Evolutionary conservation across 1,139 yeast species (phyloP).

Genomic region (Diutina rugosa): DNA sequence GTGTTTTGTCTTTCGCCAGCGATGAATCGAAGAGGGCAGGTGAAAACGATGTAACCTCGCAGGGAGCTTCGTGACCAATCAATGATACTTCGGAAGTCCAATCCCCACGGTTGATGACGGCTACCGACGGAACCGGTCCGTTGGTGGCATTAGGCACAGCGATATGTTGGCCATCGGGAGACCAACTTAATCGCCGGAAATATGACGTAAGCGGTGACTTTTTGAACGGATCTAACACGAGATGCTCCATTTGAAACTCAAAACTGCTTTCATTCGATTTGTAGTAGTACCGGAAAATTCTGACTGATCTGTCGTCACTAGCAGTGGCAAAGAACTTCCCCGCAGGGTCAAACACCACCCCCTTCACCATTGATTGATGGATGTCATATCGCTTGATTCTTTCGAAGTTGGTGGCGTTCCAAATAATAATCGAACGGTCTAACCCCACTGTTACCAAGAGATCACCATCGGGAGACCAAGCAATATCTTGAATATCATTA

Average conservation of each 20-base stretch:
- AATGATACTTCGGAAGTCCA: slow-evolving; percentile 86
- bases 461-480: slow-evolving; percentile 95
- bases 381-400: slow-evolving; percentile 79
- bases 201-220: slow-evolving; percentile 89
- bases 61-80: slow-evolving; percentile 94
- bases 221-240: slow-evolving; percentile 71
- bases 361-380: slow-evolving; percentile 92
- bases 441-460: slow-evolving; percentile 86
- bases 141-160: slow-evolving; percentile 97
- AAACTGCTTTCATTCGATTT: slow-evolving; percentile 50
- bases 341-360: slow-evolving; percentile 95
- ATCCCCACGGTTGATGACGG: slow-evolving; percentile 76
- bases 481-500: slow-evolving; percentile 91
- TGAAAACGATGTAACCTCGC: slow-evolving; percentile 85
- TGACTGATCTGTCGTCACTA: slow-evolving; percentile 85
- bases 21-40: slow-evolving; percentile 43
- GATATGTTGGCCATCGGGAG: slow-evolving; percentile 94
- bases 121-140: slow-evolving; percentile 89
- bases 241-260: slow-evolving; percentile 76
- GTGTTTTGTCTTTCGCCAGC: not conserved
- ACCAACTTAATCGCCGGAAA: slow-evolving; percentile 89
- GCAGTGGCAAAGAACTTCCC: slow-evolving; percentile 95
- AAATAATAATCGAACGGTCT: slow-evolving; percentile 80
- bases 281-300: slow-evolving; percentile 76
- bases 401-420: slow-evolving; percentile 92